These are phyloP conservation scores for Metschnikowia proteae DNA, from an alignment of 805 yeast genomes.

Conservation along the genomic window DNA sequence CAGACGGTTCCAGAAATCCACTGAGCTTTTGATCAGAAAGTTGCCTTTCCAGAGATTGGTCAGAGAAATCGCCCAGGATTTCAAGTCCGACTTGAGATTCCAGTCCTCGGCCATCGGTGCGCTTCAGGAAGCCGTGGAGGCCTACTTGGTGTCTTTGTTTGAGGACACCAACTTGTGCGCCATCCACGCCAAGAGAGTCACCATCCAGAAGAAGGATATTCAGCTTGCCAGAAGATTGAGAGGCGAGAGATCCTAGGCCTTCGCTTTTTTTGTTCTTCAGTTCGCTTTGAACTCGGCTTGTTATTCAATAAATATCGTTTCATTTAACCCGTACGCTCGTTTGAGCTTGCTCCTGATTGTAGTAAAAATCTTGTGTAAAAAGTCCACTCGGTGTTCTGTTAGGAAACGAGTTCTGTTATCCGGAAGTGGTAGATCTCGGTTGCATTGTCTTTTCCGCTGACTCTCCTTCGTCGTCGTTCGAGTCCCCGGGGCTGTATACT, in stretches of 20 bases:
- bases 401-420: too few relatives aligned
- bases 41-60: conserved; percentile 47
- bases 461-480: background rate
- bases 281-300: conserved; percentile 1
- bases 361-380: too few relatives aligned
- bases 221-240: conserved; percentile 47
- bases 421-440: too few relatives aligned
- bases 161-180: conserved; percentile 49
- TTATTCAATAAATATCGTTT: background rate
- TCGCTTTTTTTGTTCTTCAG: background rate
- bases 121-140: conserved; percentile 46
- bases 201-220: conserved; percentile 46
- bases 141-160: conserved; percentile 43
- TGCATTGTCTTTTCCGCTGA: background rate
- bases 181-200: conserved; percentile 35
- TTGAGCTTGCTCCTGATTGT: too few relatives aligned
- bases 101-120: conserved; percentile 47
- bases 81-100: conserved; percentile 44
- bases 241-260: conserved; percentile 40
- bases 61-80: conserved; percentile 46
- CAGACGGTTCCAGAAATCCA: conserved; percentile 45
- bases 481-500: background rate
- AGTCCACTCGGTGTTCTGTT: too few relatives aligned
- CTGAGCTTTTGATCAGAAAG: conserved; percentile 44
- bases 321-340: background rate